These are phyloP conservation scores for Bipolaris sorokiniana DNA, from an alignment of 2,329 filamentous ascomycete species.

Conservation along the genomic window DNA sequence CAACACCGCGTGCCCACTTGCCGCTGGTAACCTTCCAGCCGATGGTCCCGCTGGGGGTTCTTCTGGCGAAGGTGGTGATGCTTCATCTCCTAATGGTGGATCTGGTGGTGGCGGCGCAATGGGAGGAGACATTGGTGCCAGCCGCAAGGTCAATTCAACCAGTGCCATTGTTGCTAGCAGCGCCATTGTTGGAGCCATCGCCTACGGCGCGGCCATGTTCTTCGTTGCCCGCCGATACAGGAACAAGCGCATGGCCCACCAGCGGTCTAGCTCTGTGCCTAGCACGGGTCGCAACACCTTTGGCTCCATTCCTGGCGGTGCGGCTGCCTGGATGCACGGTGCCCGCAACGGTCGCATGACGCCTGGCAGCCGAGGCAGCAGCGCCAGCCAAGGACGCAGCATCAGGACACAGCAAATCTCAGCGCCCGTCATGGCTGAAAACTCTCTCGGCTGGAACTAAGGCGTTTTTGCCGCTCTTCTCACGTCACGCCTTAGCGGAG, in stretches of 20 bases:
- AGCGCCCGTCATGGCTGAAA: conserved; percentile 88
- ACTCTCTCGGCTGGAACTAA: conserved; percentile 96
- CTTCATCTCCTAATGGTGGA: conserved; percentile 39
- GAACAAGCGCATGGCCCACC: conserved; percentile 79
- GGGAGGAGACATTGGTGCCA: conserved; percentile 57
- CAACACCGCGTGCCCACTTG: conserved; percentile 79
- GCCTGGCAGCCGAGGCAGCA: conserved; percentile 51
- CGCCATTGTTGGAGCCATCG: conserved; percentile 76
- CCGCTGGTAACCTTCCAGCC: conserved; percentile 52
- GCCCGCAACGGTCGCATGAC: conserved; percentile 50
- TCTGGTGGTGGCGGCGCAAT: conserved; percentile 57
- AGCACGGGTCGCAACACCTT: conserved; percentile 65
- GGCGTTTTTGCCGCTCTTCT: background rate
- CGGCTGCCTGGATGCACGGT: conserved; percentile 57
- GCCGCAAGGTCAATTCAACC: conserved; percentile 67
- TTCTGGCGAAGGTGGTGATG: conserved; percentile 49
- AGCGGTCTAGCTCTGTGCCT: conserved; percentile 76
- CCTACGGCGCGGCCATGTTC: conserved; percentile 96
- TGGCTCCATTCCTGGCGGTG: conserved; percentile 49
- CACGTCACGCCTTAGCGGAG: conserved; percentile 24
- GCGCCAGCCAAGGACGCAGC: conserved; percentile 69
- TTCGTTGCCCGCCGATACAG: conserved; percentile 89
- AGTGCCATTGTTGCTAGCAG: conserved; percentile 75
- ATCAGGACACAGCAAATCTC: conserved; percentile 77
- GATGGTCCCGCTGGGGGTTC: conserved; percentile 48